These are phyloP conservation scores for Leptographium galeiforme DNA, from an alignment of 2,329 filamentous ascomycete species.

Conservation along the genomic window DNA sequence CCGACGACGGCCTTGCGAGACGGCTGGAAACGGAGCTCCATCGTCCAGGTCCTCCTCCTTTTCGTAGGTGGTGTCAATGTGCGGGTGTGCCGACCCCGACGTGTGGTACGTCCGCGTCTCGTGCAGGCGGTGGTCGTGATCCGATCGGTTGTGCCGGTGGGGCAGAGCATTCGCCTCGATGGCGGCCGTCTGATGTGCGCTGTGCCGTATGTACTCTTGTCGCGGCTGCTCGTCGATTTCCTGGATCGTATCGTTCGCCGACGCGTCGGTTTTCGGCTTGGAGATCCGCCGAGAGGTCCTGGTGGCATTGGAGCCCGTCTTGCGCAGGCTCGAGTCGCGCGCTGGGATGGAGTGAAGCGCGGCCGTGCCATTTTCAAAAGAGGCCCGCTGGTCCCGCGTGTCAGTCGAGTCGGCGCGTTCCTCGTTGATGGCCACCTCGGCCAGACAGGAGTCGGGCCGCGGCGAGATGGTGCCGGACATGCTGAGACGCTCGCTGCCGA, in stretches of 20 bases:
- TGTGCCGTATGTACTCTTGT: neutral
- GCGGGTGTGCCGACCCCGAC: neutral
- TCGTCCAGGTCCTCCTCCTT: slow-evolving; percentile 35
- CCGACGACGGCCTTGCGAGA: slow-evolving; percentile 44
- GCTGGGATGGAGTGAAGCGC: slow-evolving; percentile 46
- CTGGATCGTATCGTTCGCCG: slow-evolving; percentile 24
- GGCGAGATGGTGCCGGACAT: slow-evolving; percentile 17
- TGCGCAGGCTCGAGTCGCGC: slow-evolving; percentile 55
- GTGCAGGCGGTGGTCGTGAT: neutral
- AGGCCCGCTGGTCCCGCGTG: slow-evolving; percentile 17
- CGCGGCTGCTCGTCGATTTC: slow-evolving; percentile 11
- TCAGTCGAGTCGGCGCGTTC: slow-evolving; percentile 25
- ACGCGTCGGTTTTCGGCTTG: slow-evolving; percentile 30
- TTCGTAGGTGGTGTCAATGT: neutral
- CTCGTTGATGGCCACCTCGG: slow-evolving; percentile 41
- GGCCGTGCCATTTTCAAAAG: slow-evolving; percentile 11
- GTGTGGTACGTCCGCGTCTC: slow-evolving; percentile 4
- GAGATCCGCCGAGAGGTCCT: slow-evolving; percentile 36
- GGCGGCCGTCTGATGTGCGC: neutral
- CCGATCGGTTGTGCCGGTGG: neutral
- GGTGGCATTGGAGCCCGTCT: slow-evolving; percentile 37
- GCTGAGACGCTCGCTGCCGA: slow-evolving; percentile 22
- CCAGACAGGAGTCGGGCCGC: slow-evolving; percentile 34
- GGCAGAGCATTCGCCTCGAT: slow-evolving; percentile 1
- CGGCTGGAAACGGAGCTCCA: slow-evolving; percentile 55